These are phyloP conservation scores for Chaetomium globosum DNA, from an alignment of 2,329 filamentous ascomycete genomes.

Conservation along the genomic window DNA sequence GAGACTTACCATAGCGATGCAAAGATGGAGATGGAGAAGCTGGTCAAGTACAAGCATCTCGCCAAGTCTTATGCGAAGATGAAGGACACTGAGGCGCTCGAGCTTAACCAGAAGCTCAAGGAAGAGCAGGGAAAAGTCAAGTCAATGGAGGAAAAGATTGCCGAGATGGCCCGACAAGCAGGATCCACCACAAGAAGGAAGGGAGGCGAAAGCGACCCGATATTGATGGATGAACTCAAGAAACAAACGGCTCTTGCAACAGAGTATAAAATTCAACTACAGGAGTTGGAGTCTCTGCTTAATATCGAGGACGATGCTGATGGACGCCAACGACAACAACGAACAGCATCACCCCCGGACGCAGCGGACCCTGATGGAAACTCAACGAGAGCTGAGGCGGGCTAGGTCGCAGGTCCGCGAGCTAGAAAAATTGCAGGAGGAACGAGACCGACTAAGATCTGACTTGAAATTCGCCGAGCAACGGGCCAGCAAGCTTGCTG, in stretches of 20 bases:
- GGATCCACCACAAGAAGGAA: slow-evolving; percentile 44
- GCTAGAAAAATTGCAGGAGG: slow-evolving; percentile 53
- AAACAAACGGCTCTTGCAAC: slow-evolving; percentile 60
- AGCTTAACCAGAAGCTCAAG: slow-evolving; percentile 65
- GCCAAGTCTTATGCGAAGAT: slow-evolving; percentile 77
- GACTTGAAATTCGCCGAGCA: slow-evolving; percentile 54
- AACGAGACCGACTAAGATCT: slow-evolving; percentile 56
- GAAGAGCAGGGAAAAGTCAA: slow-evolving; percentile 68
- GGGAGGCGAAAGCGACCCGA: slow-evolving; percentile 50
- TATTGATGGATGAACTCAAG: slow-evolving; percentile 56
- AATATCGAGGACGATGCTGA: slow-evolving; percentile 42
- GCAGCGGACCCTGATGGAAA: slow-evolving; percentile 56
- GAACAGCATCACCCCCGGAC: slow-evolving; percentile 54
- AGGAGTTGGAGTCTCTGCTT: slow-evolving; percentile 58
- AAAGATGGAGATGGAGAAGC: slow-evolving; percentile 72
- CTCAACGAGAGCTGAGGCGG: slow-evolving; percentile 57
- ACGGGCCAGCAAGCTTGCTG: slow-evolving; percentile 45
- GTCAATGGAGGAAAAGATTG: slow-evolving; percentile 64
- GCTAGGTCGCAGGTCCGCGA: slow-evolving; percentile 59
- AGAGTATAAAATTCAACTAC: slow-evolving; percentile 62
- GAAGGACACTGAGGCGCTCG: slow-evolving; percentile 72
- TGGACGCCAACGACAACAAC: slow-evolving; percentile 43
- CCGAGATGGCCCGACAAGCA: slow-evolving; percentile 63
- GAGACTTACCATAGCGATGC: slow-evolving; percentile 73
- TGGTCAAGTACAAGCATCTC: slow-evolving; percentile 77